Conservation (phyloP, 768 basidiomycete species). For the Kwoniella newhampshirensis region DNA sequence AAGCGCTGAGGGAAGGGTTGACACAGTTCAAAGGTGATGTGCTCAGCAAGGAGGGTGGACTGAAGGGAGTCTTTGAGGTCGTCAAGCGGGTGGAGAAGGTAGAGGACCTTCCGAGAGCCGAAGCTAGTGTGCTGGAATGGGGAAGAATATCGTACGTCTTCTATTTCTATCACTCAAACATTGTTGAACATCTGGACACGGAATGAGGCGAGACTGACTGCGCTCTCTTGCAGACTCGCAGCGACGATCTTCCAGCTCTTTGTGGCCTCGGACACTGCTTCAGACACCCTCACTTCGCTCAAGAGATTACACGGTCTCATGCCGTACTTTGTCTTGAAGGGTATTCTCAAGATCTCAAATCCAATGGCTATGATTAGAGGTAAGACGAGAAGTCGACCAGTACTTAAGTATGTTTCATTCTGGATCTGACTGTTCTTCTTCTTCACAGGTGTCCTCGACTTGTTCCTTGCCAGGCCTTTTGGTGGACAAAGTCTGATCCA, state of each 20-base stretch:
- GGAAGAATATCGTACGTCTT: slow-evolving; percentile 84
- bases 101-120: slow-evolving; percentile 74
- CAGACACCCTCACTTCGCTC: slow-evolving; percentile 78
- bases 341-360: slow-evolving; percentile 87
- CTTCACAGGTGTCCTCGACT: slow-evolving; percentile 68
- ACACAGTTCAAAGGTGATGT: slow-evolving; percentile 89
- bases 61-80: slow-evolving; percentile 81
- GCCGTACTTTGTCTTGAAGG: slow-evolving; percentile 96
- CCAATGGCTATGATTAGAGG: slow-evolving; percentile 95
- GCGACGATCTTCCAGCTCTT: slow-evolving; percentile 95
- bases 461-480: slow-evolving; percentile 96
- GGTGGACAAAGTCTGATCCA: slow-evolving; percentile 89
- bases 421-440: background rate
- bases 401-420: background rate
- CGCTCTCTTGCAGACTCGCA: slow-evolving; percentile 65
- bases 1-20: slow-evolving; percentile 76
- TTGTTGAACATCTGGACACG: background rate
- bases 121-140: slow-evolving; percentile 91
- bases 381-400: slow-evolving; percentile 46
- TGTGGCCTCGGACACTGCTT: slow-evolving; percentile 86
- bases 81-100: slow-evolving; percentile 79
- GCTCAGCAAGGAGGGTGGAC: slow-evolving; percentile 65
- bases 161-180: background rate
- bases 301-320: slow-evolving; percentile 93
- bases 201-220: background rate